phyloP scores from a whole-genome alignment of 441 rosid genomes.

The Euphorbia corollata region DNA sequence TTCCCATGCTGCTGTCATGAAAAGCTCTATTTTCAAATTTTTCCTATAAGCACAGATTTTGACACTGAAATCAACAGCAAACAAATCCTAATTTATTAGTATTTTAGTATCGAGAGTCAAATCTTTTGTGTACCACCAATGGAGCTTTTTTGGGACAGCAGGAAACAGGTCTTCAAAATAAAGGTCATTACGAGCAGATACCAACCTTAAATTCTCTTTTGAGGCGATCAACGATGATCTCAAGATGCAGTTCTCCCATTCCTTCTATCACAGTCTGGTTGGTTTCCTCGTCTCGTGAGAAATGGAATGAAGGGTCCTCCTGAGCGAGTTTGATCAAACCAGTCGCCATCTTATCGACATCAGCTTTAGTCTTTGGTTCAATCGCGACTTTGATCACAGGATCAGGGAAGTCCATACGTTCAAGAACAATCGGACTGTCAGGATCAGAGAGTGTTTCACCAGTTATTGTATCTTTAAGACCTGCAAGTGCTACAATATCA shows the following conservation, averaged over 20 bases:
- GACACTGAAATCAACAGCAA: too few species aligned
- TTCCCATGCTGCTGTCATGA: too few species aligned
- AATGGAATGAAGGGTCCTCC: slow-evolving; percentile 97
- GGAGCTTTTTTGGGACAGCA: too few species aligned
- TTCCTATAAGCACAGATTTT: too few species aligned
- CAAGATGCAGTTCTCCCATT: slow-evolving; percentile 98
- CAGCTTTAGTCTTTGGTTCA: slow-evolving; percentile 95
- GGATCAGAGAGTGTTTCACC: slow-evolving; percentile 84
- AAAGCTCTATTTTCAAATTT: too few species aligned
- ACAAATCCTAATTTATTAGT: too few species aligned
- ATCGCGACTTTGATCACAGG: slow-evolving; percentile 95
- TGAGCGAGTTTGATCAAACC: slow-evolving; percentile 92
- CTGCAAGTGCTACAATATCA: slow-evolving; percentile 86
- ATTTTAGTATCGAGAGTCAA: too few species aligned
- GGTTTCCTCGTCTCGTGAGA: slow-evolving; percentile 83
- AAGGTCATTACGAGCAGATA: neutral
- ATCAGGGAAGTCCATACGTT: slow-evolving; percentile 96
- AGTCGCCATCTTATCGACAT: slow-evolving; percentile 74
- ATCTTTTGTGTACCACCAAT: too few species aligned
- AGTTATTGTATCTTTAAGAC: slow-evolving; percentile 81
- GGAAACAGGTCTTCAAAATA: too few species aligned
- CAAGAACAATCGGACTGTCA: slow-evolving; percentile 69
- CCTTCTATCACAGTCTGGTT: slow-evolving; percentile 97
- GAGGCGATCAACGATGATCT: slow-evolving; percentile 91
- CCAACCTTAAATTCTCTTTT: slow-evolving; percentile 85